phyloP scores from a whole-genome alignment of 768 basidiomycete genomes.

The Lepiota brunneoincarnata region DNA sequence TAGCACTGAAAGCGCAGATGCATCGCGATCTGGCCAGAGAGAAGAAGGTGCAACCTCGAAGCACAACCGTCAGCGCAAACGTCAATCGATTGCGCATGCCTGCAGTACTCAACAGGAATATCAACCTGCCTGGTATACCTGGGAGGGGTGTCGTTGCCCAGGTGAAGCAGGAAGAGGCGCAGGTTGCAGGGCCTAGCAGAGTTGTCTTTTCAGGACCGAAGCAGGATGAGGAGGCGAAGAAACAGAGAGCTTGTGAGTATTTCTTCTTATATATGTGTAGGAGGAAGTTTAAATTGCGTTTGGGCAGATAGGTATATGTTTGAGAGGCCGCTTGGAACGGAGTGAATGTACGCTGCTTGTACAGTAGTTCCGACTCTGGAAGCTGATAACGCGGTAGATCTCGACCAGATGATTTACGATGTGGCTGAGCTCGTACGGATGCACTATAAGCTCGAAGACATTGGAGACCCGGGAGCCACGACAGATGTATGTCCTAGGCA shows the following conservation, averaged over 20 bases:
- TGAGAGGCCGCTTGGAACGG: slow-evolving; percentile 81
- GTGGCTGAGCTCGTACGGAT: slow-evolving; percentile 70
- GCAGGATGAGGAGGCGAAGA: slow-evolving; percentile 32
- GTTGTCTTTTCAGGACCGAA: slow-evolving; percentile 39
- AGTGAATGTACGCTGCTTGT: slow-evolving; percentile 59
- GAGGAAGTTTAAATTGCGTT: background rate
- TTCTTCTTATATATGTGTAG: background rate
- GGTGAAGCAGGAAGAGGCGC: slow-evolving; percentile 35
- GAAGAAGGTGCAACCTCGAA: slow-evolving; percentile 28
- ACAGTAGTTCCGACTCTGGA: background rate
- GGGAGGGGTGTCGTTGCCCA: slow-evolving; percentile 17
- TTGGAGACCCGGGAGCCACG: slow-evolving; percentile 65
- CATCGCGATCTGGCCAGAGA: slow-evolving; percentile 42
- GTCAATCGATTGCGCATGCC: slow-evolving; percentile 36
- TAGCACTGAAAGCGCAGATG: slow-evolving; percentile 45
- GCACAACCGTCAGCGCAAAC: slow-evolving; percentile 23
- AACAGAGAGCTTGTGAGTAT: slow-evolving; percentile 56
- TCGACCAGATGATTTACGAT: slow-evolving; percentile 88
- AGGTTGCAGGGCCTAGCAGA: slow-evolving; percentile 25
- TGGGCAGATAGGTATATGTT: slow-evolving; percentile 86
- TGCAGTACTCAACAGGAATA: slow-evolving; percentile 21
- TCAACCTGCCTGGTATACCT: slow-evolving; percentile 8
- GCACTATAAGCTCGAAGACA: slow-evolving; percentile 68
- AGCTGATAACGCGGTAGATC: slow-evolving; percentile 38
- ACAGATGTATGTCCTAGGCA: slow-evolving; percentile 35